Percentiles rank a stretch among this genome's conserved stretches.
Conservation (phyloP, 1,284 basidiomycete species). For the Cutaneotrichosporon cutaneum region DNA sequence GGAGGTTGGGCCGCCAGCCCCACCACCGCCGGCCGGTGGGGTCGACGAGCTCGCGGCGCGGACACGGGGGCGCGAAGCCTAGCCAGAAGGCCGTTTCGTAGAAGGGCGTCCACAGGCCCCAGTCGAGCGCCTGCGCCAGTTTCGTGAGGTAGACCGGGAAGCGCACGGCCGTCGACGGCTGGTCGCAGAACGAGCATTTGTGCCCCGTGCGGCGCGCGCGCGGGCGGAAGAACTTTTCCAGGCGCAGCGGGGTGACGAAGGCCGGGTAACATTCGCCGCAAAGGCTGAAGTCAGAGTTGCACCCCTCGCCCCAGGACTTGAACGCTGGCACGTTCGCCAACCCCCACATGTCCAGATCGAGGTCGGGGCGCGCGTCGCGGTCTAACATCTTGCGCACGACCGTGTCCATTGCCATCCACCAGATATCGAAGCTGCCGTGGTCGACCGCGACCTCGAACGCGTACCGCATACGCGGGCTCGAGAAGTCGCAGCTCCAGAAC, state of each 20-base stretch:
- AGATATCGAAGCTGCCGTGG: conserved; percentile 2
- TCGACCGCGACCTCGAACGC: background rate
- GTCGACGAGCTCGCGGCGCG: background rate
- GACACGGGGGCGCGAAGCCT: background rate
- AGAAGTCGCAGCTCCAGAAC: conserved; percentile 3
- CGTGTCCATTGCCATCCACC: conserved; percentile 4
- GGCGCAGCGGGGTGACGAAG: background rate
- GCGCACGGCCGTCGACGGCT: background rate
- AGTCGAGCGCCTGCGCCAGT: background rate
- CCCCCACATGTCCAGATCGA: conserved; percentile 4
- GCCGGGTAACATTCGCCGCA: conserved; percentile 4
- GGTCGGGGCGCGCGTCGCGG: background rate
- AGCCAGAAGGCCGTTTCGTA: conserved; percentile 6
- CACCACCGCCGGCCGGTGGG: background rate
- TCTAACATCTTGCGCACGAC: background rate
- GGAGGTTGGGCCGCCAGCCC: conserved; percentile 9
- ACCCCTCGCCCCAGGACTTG: background rate
- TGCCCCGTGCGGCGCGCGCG: conserved; percentile 1
- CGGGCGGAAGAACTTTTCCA: conserved; percentile 4
- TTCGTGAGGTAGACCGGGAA: background rate
- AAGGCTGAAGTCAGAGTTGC: conserved; percentile 1
- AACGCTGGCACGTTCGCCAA: background rate
- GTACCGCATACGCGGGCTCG: background rate
- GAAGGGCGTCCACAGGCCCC: conserved; percentile 1
- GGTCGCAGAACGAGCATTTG: background rate